Conservation (phyloP, 208 protist genomes). For the Trypanosomatidae sp. region DNA sequence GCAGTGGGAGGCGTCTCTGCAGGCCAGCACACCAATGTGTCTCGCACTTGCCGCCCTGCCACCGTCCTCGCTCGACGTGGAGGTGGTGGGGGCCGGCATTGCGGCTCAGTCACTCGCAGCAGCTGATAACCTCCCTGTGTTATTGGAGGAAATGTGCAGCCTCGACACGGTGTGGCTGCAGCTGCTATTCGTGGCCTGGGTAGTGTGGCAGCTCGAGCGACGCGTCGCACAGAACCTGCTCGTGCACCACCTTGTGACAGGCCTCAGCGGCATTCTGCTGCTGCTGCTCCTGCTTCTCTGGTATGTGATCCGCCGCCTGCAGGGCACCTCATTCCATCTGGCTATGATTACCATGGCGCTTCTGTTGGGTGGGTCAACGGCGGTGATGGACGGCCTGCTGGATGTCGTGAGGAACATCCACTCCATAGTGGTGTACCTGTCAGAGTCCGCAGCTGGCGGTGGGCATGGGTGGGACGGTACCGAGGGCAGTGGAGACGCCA, state of each 20-base stretch:
- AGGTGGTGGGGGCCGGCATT: background rate
- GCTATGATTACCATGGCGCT: conserved; percentile 39
- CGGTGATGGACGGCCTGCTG: conserved; percentile 40
- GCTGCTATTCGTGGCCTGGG: conserved; percentile 28
- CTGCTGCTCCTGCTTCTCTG: conserved; percentile 35
- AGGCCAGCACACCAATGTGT: conserved; percentile 32
- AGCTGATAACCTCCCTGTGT: conserved; percentile 14
- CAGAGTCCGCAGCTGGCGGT: background rate
- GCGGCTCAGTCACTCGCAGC: background rate
- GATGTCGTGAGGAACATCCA: background rate
- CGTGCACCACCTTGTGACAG: conserved; percentile 46
- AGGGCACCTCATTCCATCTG: conserved; percentile 57
- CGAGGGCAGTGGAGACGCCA: background rate
- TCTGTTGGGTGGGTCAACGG: conserved; percentile 47
- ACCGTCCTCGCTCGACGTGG: background rate
- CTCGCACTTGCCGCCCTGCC: conserved; percentile 30
- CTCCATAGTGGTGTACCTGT: background rate
- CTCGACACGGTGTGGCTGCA: conserved; percentile 61
- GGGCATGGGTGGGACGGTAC: background rate
- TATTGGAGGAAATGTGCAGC: conserved; percentile 33
- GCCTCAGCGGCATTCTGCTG: conserved; percentile 43
- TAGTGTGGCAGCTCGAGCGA: conserved; percentile 34
- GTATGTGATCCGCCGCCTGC: conserved; percentile 49
- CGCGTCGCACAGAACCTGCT: conserved; percentile 45
- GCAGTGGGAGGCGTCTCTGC: conserved; percentile 25